A percentile compares a stretch with the other conserved stretches of the same genome.
Conservation (phyloP, 129 eudicot species). For the Flaveria bidentis region DNA sequence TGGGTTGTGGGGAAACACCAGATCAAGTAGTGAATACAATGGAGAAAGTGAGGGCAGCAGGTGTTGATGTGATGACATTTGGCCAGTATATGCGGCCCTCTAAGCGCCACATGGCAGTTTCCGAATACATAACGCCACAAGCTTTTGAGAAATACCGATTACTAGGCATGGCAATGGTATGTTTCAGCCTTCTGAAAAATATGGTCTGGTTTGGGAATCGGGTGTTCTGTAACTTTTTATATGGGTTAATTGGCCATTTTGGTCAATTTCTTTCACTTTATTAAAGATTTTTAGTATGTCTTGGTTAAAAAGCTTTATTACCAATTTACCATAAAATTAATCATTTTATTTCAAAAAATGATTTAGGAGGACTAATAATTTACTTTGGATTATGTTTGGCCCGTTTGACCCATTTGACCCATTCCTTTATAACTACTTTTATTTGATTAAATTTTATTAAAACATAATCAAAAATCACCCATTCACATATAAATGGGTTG, state of each 20-base stretch:
- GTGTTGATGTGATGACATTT: slow-evolving; percentile 95
- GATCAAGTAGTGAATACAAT: slow-evolving; percentile 88
- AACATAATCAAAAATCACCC: background rate
- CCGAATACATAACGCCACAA: slow-evolving; percentile 89
- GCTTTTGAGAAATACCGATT: slow-evolving; percentile 88
- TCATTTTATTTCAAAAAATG: background rate
- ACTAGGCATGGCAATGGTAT: slow-evolving; percentile 89
- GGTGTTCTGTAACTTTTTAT: background rate
- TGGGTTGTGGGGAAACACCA: slow-evolving; percentile 99
- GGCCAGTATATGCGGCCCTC: slow-evolving; percentile 99
- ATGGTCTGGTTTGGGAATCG: background rate
- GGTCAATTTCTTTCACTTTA: background rate
- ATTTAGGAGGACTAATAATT: background rate
- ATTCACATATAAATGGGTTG: slow-evolving; percentile 1
- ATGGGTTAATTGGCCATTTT: background rate
- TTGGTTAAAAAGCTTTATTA: background rate
- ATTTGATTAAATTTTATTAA: background rate
- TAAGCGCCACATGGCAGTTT: slow-evolving; percentile 95
- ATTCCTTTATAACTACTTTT: background rate
- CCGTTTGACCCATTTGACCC: background rate
- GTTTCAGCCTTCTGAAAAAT: slow-evolving; percentile 24
- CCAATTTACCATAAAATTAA: background rate
- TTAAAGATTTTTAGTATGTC: background rate
- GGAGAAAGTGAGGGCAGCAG: slow-evolving; percentile 97
- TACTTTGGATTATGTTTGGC: slow-evolving; percentile 7